A percentile compares a stretch with the other conserved stretches of the same genome.
Evolutionary conservation across 768 basidiomycete genomes (phyloP).

Genomic region (Chalciporus piperatus): DNA sequence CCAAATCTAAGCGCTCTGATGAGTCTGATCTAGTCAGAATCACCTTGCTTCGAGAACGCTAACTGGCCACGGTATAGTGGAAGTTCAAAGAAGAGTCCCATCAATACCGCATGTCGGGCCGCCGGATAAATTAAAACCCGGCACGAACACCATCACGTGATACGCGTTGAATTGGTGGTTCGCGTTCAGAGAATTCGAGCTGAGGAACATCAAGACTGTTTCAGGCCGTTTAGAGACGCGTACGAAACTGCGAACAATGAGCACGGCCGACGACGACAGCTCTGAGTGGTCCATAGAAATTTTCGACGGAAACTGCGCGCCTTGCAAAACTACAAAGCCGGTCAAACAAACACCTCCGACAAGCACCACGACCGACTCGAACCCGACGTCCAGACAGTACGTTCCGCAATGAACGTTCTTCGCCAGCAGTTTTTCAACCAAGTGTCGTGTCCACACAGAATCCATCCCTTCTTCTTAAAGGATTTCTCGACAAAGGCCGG

Average conservation of each 20-base stretch:
- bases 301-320: constrained; percentile 18
- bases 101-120: neutral
- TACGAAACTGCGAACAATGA: constrained; percentile 15
- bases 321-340: constrained; percentile 4
- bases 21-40: too few species aligned
- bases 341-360: constrained; percentile 20
- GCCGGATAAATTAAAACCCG: too few species aligned
- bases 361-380: neutral
- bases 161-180: neutral
- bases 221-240: neutral
- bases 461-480: constrained; percentile 16
- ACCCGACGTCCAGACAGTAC: constrained; percentile 10
- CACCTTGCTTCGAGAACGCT: too few species aligned
- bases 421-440: constrained; percentile 10
- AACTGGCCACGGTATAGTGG: neutral
- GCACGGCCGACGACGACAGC: constrained; percentile 15
- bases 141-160: constrained; percentile 17
- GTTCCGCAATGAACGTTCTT: constrained; percentile 12
- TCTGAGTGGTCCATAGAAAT: constrained; percentile 34
- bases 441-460: constrained; percentile 9
- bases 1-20: too few species aligned
- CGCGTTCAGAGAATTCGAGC: neutral
- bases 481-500: constrained; percentile 11
- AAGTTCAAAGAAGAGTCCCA: neutral
- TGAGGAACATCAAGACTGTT: neutral